phyloP scores from a whole-genome alignment of 352 stramenopile genomes.

The Albugo laibachii region DNA sequence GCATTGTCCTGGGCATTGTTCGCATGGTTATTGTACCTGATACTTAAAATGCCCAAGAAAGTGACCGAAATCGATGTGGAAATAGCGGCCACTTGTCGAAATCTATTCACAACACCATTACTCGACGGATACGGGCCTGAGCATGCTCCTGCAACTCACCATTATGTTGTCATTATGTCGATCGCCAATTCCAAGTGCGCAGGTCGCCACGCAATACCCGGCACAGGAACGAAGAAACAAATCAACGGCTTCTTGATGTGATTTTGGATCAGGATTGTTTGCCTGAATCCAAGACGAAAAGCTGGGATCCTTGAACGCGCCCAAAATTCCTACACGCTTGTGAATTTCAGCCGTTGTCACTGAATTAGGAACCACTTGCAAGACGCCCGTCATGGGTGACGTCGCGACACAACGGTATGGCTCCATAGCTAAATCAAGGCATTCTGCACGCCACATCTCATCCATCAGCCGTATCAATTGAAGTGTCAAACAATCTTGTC shows the following conservation, averaged over 20 bases:
- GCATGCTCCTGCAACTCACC: conserved; percentile 4
- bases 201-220: conserved; percentile 15
- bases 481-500: conserved; percentile 56
- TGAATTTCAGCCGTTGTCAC: conserved; percentile 13
- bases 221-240: conserved; percentile 11
- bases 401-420: conserved; percentile 34
- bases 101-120: background rate
- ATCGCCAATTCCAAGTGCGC: conserved; percentile 31
- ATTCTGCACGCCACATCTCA: conserved; percentile 19
- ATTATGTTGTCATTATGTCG: conserved; percentile 46
- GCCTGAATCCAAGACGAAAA: background rate
- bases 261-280: conserved; percentile 1
- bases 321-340: background rate
- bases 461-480: conserved; percentile 48
- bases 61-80: conserved; percentile 27
- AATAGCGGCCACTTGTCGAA: conserved; percentile 9
- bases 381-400: conserved; percentile 21
- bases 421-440: conserved; percentile 22
- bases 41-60: conserved; percentile 20
- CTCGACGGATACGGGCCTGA: too few species aligned
- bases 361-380: conserved; percentile 30
- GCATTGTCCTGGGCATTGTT: background rate
- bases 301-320: background rate
- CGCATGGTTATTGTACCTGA: conserved; percentile 2
- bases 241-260: conserved; percentile 1